Conservation (phyloP, 208 protist genomes). For the Trypanosoma vivax region DNA sequence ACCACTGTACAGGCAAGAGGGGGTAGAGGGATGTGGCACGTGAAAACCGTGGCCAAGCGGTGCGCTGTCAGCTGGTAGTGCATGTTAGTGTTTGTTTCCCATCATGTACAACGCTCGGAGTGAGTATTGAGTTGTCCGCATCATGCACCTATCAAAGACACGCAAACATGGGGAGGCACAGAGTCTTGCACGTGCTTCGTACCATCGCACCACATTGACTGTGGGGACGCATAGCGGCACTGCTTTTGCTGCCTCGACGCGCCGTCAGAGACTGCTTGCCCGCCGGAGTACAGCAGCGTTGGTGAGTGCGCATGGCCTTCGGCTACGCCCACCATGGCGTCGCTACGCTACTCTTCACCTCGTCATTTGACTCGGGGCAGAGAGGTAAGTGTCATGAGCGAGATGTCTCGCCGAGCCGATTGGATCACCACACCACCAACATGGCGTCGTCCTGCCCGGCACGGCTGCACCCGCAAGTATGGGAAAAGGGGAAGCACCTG, state of each 20-base stretch:
- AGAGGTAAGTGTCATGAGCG: too few species aligned
- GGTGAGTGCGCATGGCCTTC: too few species aligned
- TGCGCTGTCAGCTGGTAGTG: constrained; percentile 25
- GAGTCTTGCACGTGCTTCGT: constrained; percentile 25
- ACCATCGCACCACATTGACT: constrained; percentile 16
- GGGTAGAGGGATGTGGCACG: not conserved
- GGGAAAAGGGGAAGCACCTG: too few species aligned
- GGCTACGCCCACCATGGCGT: too few species aligned
- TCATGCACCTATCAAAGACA: not conserved
- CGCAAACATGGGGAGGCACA: not conserved
- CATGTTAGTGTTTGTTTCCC: constrained; percentile 19
- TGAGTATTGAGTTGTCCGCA: constrained; percentile 23
- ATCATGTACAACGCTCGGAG: constrained; percentile 16
- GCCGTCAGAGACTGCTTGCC: constrained; percentile 2
- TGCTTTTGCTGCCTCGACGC: constrained; percentile 8
- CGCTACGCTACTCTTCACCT: too few species aligned
- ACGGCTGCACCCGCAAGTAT: not conserved
- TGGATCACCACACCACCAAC: not conserved
- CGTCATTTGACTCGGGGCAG: too few species aligned
- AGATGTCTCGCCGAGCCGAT: not conserved
- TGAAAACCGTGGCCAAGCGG: not conserved
- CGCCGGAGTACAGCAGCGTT: constrained; percentile 4
- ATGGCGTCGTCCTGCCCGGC: constrained; percentile 1
- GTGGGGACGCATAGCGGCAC: constrained; percentile 27
- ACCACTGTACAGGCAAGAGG: not conserved